Evolutionary conservation across 2,329 filamentous ascomycete genomes (phyloP), one percentile per base, ranked within the genome.

Genomic region (Fusarium caatingaense): DNA sequence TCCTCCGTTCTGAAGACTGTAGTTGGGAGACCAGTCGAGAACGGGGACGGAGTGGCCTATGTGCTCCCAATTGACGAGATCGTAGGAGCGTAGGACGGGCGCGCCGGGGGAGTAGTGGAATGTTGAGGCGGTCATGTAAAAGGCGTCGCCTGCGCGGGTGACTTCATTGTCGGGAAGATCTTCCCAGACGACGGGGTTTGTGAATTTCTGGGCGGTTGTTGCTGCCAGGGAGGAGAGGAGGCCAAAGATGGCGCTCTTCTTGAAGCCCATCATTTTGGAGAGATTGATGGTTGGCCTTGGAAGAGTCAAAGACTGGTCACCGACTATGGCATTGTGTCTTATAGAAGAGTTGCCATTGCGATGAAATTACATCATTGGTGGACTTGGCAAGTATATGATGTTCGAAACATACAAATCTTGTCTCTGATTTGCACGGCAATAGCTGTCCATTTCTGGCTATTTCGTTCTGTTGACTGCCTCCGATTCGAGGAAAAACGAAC

Each of bases 71-170:
- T 85, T 85, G 23, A 85, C 82, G 0, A 89, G 81, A 70, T 89
- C 84, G 54, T 83, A 83, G 0, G 87, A 88, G 34, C 81, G 80
- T 2, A 89, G 78, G 2, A 89, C 80, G 0, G 87, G 86, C 0
- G 87, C 87, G 5, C 86, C 87, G 1, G 87, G 83, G 4, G 84
- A 87, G 74, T 85, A 88, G 44, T 85, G 83, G 72, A 89, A 86
- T 2, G 82, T 86, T 1, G 86, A 88, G 1, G 86, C 84, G 0
- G 83, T 85, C 73, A 84, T 86, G 76, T 88, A 89, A 75, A 82
- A 89, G 0, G 56, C 86, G 5, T 82, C 80, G 66, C 85, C 80
- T 9, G 81, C 80, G 1, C 86, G 81, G 11, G 85, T 82, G 41
- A 89, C 79, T 66, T 89, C 86, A 15, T 85, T 78, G 66, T 89